Evolutionary conservation across 768 basidiomycete species (phyloP), one percentile per base, ranked within the genome.

Genomic region (Cystofilobasidium ferigula): DNA sequence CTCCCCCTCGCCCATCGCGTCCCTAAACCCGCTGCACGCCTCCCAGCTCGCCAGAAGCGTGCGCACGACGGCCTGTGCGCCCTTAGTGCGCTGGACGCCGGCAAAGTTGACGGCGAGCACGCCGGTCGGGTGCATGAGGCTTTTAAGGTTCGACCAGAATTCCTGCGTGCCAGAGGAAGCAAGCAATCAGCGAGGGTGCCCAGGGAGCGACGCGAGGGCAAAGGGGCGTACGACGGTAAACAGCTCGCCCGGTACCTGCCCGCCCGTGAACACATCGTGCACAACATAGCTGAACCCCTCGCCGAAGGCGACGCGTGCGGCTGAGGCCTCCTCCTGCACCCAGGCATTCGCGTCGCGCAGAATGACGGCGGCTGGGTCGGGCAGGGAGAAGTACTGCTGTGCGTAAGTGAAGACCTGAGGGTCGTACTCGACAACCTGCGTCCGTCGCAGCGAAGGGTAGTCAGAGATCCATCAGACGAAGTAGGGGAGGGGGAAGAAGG

Each of bases 331-430:
- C 10, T 80, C 76, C 36, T 72, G 47, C n/a, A 86, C 82, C 84
- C 86, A 91, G 16, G 71, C 68, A 34, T 86, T 81, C 7, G 89
- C 93, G 71, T 95, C 91, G 71, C 86, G 79, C 34, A 95, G 73
- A 73, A 86, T 85, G 2, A 92, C 81, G 30, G 79, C 82, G 18
- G 75, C 78, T 2, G 81, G 73, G 66, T 85, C 80, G 16, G 83
- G 81, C n/a, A 97, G 79, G 9, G 83, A 86, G 69, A 98, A 95
- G 76, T 82, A 93, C 36, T 75, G 78, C 32, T 83, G 81, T 20
- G 93, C 90, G 32, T 87, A 89, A 18, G 83, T 78, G 73, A 93
- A 92, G 26, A 98, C 92, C 1, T 83, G 86, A 40, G 89, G 88
- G 73, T 97, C 94, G 67, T 94, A 88, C 75, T 98, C 94, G 71